Percentiles rank a stretch among this genome's conserved stretches.
Evolutionary conservation across 257 asterid genomes (phyloP).

Genomic region (Ilex asprella): DNA sequence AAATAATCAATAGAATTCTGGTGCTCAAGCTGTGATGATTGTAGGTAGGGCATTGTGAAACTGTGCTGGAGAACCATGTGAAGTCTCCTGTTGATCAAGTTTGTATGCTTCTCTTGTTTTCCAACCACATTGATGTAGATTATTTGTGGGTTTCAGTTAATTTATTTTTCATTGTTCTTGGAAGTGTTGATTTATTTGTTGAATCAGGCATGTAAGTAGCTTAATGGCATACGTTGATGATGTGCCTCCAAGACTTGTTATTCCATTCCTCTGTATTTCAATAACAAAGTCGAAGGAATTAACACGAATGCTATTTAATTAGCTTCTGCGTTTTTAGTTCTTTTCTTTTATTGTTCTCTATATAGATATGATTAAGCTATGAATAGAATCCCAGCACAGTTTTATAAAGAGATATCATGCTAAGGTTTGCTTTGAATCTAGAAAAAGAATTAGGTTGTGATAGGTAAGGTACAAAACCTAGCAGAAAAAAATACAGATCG

Average conservation of each 20-base stretch:
- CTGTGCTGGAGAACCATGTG: neutral
- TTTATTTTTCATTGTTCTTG: constrained; percentile 20
- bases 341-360: too few relatives aligned
- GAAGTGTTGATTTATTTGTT: constrained; percentile 4
- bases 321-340: too few relatives aligned
- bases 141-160: constrained; percentile 19
- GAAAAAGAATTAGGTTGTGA: too few relatives aligned
- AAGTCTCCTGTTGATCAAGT: constrained; percentile 16
- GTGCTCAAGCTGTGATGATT: constrained; percentile 20
- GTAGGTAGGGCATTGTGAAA: constrained; percentile 9
- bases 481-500: too few relatives aligned
- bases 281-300: constrained; percentile 18
- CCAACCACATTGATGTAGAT: constrained; percentile 21
- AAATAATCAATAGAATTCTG: constrained; percentile 14
- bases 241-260: constrained; percentile 18
- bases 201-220: constrained; percentile 9
- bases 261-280: constrained; percentile 17
- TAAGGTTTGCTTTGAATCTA: too few relatives aligned
- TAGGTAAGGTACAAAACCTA: too few relatives aligned
- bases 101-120: constrained; percentile 19
- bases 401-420: too few relatives aligned
- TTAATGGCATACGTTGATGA: constrained; percentile 18
- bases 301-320: neutral
- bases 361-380: too few relatives aligned
- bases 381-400: too few relatives aligned